Percentiles rank a stretch among this genome's conserved stretches.
phyloP scores from a whole-genome alignment of 2,329 filamentous ascomycete genomes.

The Sclerotinia spermophila region DNA sequence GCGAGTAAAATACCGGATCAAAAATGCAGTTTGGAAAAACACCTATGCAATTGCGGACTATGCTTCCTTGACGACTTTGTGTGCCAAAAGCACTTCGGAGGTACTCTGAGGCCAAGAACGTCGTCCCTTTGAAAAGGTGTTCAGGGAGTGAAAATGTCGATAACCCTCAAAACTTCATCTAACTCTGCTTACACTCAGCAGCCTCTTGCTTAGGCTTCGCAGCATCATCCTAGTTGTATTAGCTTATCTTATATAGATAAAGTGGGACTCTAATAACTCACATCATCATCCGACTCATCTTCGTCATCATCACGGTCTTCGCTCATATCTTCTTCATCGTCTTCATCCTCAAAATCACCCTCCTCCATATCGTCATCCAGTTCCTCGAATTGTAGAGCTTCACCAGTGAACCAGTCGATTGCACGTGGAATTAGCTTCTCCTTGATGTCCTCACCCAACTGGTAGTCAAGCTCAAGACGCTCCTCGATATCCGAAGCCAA shows the following conservation, averaged over 20 bases:
- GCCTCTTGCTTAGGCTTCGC: conserved; percentile 92
- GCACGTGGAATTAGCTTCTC: conserved; percentile 98
- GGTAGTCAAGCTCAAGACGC: conserved; percentile 96
- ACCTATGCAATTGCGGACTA: conserved; percentile 27
- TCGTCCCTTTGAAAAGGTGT: neutral
- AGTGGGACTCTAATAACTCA: conserved; percentile 42
- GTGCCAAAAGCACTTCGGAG: conserved; percentile 19
- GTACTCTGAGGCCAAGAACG: conserved; percentile 8
- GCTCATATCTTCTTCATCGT: conserved; percentile 83
- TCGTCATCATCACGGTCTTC: conserved; percentile 75
- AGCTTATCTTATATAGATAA: conserved; percentile 25
- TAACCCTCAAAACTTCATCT: conserved; percentile 36
- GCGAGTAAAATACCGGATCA: conserved; percentile 24
- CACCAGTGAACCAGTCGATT: conserved; percentile 99
- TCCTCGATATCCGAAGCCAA: conserved; percentile 91
- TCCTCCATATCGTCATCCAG: conserved; percentile 79
- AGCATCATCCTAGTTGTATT: conserved; percentile 67
- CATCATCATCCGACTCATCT: conserved; percentile 75
- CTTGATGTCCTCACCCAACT: conserved; percentile 98
- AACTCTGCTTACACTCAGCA: conserved; percentile 95
- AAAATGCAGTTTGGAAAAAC: conserved; percentile 25
- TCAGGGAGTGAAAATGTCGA: conserved; percentile 10
- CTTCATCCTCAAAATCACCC: conserved; percentile 79
- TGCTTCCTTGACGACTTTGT: conserved; percentile 12
- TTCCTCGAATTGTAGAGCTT: conserved; percentile 95